Percentiles rank a stretch among this genome's conserved stretches.
These are phyloP conservation scores for Coffea canephora DNA, from an alignment of 257 asterid genomes.

Conservation along the genomic window DNA sequence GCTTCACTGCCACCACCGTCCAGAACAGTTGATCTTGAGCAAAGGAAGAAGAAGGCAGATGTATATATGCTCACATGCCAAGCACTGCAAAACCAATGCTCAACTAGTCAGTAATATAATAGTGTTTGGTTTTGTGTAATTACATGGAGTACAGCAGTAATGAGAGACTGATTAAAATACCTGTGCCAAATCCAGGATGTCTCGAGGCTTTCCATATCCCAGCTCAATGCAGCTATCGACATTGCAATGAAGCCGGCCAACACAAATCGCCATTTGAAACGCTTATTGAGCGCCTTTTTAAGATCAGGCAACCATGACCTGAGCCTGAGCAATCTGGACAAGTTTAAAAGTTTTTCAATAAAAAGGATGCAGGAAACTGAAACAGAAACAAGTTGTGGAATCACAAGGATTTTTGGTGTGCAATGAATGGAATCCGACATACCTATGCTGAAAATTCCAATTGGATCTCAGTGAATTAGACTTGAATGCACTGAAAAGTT, in stretches of 20 bases:
- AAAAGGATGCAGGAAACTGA: not conserved
- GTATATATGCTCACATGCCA: constrained; percentile 80
- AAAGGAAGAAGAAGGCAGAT: constrained; percentile 79
- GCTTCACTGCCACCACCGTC: not conserved
- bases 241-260: constrained; percentile 53
- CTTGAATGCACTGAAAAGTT: constrained; percentile 48
- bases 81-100: constrained; percentile 42
- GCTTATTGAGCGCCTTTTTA: constrained; percentile 49
- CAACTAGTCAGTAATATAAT: not conserved
- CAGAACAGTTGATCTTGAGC: constrained; percentile 48
- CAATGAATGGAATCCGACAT: not conserved
- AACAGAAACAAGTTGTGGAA: not conserved
- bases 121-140: not conserved
- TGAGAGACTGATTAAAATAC: constrained; percentile 26
- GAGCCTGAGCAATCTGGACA: constrained; percentile 51
- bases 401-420: not conserved
- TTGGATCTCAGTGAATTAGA: constrained; percentile 37
- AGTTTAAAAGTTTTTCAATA: not conserved
- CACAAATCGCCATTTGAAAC: constrained; percentile 67
- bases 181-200: constrained; percentile 96
- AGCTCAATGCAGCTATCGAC: constrained; percentile 78
- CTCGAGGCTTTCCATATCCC: constrained; percentile 63
- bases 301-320: constrained; percentile 50
- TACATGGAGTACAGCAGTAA: not conserved
- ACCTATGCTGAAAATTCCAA: constrained; percentile 35